Evolutionary conservation across 352 stramenopile species (phyloP).

Genomic region (Globisporangium iwayamae): DNA sequence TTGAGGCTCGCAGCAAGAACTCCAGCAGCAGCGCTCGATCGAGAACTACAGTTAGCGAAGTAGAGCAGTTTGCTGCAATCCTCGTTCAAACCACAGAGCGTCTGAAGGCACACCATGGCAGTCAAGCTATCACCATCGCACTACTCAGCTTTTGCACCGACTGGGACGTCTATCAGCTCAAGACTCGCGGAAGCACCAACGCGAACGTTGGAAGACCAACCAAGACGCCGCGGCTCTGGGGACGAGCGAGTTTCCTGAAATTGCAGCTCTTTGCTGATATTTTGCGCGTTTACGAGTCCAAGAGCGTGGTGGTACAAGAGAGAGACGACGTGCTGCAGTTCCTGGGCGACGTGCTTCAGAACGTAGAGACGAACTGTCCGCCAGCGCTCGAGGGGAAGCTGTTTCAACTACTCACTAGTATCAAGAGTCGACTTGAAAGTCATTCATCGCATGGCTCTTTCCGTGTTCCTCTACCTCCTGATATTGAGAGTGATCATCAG

Average conservation of each 20-base stretch:
- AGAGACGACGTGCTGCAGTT: constrained; percentile 24
- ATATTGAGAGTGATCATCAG: background rate
- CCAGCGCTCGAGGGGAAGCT: constrained; percentile 25
- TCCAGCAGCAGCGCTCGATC: background rate
- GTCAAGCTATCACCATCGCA: background rate
- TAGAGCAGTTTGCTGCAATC: background rate
- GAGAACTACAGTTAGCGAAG: background rate
- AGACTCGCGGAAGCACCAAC: constrained; percentile 11
- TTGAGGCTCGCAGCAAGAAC: background rate
- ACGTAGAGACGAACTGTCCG: constrained; percentile 24
- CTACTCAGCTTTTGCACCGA: constrained; percentile 12
- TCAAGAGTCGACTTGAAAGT: constrained; percentile 22
- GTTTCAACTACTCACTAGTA: constrained; percentile 26
- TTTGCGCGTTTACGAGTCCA: constrained; percentile 27
- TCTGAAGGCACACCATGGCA: background rate
- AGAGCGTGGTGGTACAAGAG: constrained; percentile 23
- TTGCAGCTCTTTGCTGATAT: constrained; percentile 31
- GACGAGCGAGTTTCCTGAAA: constrained; percentile 24
- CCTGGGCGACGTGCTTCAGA: constrained; percentile 33
- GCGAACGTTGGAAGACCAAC: background rate
- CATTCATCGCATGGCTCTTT: background rate
- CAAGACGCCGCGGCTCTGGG: constrained; percentile 1
- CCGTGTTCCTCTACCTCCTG: background rate
- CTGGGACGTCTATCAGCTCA: constrained; percentile 24
- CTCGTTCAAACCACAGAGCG: constrained; percentile 1